Evolutionary conservation across 129 eudicot genomes (phyloP).

Genomic region (Flaveria trinervia): DNA sequence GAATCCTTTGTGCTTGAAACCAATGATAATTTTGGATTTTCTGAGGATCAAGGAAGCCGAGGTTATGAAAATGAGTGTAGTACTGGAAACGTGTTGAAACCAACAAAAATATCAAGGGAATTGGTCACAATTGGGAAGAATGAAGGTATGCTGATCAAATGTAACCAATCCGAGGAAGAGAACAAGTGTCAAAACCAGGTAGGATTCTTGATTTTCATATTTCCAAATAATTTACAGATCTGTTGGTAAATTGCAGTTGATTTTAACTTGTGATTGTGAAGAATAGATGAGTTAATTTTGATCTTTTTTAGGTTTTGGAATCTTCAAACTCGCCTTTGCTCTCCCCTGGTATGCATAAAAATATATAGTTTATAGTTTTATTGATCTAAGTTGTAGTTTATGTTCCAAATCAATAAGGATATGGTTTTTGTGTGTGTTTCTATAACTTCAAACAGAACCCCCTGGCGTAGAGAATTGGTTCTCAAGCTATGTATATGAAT

Average conservation of each 20-base stretch:
- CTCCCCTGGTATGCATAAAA: conserved; percentile 24
- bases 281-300: neutral
- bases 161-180: conserved; percentile 9
- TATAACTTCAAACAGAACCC: conserved; percentile 50
- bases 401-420: neutral
- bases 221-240: too few relatives aligned
- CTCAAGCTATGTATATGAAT: conserved; percentile 72
- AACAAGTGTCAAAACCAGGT: conserved; percentile 18
- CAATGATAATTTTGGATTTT: conserved; percentile 46
- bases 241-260: neutral
- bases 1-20: conserved; percentile 68
- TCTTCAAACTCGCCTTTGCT: conserved; percentile 15
- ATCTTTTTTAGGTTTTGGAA: conserved; percentile 19
- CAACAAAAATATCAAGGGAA: conserved; percentile 14
- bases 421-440: neutral
- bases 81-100: neutral
- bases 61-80: neutral
- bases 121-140: neutral
- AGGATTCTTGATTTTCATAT: neutral
- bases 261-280: neutral
- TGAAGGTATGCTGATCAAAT: conserved; percentile 10
- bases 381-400: neutral
- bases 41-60: conserved; percentile 23
- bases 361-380: neutral
- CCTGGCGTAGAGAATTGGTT: conserved; percentile 65